Base-by-base conservation (phyloP, 768 basidiomycete species). In the Rhodotorula diobovata region DNA sequence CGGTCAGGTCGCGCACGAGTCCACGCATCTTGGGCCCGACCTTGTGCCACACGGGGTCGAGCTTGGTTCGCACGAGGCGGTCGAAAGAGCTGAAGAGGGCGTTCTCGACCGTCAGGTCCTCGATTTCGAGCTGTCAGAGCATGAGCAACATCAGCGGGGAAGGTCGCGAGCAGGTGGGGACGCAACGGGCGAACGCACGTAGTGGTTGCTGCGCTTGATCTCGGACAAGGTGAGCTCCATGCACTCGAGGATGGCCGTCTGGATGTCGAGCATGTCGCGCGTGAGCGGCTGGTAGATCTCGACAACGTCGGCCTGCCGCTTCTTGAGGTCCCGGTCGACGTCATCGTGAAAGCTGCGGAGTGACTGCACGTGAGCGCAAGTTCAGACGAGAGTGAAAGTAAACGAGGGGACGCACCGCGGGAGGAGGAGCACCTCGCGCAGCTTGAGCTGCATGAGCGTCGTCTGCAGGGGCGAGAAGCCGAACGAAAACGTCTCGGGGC, bases 31-130 rank as follows among this genome's bases (percentile, higher is more conserved):
- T 89, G 1, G 91, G 88, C 0, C 93, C 93, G 37, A 95, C 94
- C 81, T 93, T 91, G 80, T 98, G 93, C 95, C 96, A 98, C 14
- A 96, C 89, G 0, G 93, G 85, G 79, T 96, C 92, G 15, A 98
- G 85, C 77, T 94, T 92, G 43, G 87, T 86, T 7, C 94, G 87
- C 5, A 97, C 93, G 61, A 95, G 85, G 30, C 85, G 82, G 77
- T 97, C 94, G 77, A 98, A 99, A 2, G 90, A 91, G 45, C 87
- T 87, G 80, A 97, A 98, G 76, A 97, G 93, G 0, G 93, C 91
- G 76, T 90, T 93, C 77, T 96, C 90, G 58, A 98, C 85, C 35
- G 86, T 93, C 68, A 98, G 84, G 72, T 96, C 93, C 74, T 98
- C 95, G 25, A 97, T 83, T 63, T 98, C 95, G 32, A 97, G 86